Conservation (phyloP, 164 flowering plant species). For the Dillenia suffruticosa region DNA sequence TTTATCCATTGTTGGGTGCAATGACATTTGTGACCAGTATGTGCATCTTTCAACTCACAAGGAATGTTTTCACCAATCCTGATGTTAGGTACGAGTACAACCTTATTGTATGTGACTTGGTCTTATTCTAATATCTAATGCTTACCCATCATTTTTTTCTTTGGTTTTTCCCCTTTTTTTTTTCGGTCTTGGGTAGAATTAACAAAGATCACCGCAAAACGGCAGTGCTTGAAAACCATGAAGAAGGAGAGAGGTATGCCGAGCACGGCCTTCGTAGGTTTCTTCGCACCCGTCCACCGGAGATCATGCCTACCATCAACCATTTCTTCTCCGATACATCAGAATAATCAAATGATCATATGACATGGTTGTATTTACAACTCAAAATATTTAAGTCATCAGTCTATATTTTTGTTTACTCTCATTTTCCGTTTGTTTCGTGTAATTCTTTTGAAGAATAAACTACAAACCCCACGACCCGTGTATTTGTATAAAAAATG, state of each 20-base stretch:
- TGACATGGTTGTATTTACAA: too few species aligned
- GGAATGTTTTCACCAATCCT: constrained; percentile 66
- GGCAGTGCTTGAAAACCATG: constrained; percentile 61
- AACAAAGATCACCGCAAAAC: constrained; percentile 43
- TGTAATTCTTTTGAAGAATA: too few species aligned
- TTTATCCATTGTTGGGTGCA: constrained; percentile 73
- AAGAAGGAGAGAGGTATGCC: constrained; percentile 80
- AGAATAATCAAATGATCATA: background rate
- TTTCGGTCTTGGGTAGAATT: constrained; percentile 27
- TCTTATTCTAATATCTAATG: background rate
- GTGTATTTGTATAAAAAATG: too few species aligned
- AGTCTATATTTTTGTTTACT: background rate
- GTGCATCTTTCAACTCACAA: constrained; percentile 61
- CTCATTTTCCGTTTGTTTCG: too few species aligned
- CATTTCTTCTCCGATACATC: constrained; percentile 42
- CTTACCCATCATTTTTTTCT: background rate
- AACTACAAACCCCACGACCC: too few species aligned
- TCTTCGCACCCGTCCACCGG: constrained; percentile 70
- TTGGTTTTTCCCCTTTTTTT: background rate
- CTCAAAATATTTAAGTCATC: background rate
- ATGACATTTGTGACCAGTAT: constrained; percentile 64
- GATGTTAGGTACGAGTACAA: constrained; percentile 53
- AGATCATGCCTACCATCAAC: constrained; percentile 76
- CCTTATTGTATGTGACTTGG: background rate
- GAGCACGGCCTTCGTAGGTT: constrained; percentile 66